Evolutionary conservation across 78 protist species (phyloP).

Genomic region (Polysphondylium violaceum): DNA sequence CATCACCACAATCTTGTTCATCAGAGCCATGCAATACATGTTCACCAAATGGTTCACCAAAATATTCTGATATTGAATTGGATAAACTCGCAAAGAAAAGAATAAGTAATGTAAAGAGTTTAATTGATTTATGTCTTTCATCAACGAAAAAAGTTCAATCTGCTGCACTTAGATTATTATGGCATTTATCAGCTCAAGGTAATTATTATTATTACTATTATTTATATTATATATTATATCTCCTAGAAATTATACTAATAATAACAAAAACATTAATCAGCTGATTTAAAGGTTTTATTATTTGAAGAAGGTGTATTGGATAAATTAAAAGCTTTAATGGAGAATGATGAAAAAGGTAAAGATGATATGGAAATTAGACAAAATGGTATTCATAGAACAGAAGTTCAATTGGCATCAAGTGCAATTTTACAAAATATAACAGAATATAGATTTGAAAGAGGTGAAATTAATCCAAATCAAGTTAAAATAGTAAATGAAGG

Average conservation of each 20-base stretch:
- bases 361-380: constrained; percentile 23
- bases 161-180: constrained; percentile 58
- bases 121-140: constrained; percentile 66
- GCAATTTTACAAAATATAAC: constrained; percentile 74
- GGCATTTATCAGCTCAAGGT: constrained; percentile 82
- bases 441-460: constrained; percentile 74
- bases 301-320: constrained; percentile 81
- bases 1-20: not conserved
- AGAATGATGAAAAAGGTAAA: constrained; percentile 9
- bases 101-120: constrained; percentile 43
- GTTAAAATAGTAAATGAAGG: constrained; percentile 73
- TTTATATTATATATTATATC: not conserved
- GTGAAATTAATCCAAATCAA: constrained; percentile 78
- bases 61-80: constrained; percentile 65
- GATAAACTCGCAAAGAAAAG: constrained; percentile 56
- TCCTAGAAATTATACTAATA: not conserved
- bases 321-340: constrained; percentile 41
- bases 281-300: constrained; percentile 65
- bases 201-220: not conserved
- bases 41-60: constrained; percentile 51
- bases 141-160: constrained; percentile 67
- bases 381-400: constrained; percentile 55
- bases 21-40: constrained; percentile 31
- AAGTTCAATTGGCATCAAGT: constrained; percentile 66
- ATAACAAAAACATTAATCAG: not conserved